Percentiles rank a stretch among this genome's conserved stretches.
Evolutionary conservation across 495 filamentous ascomycete genomes (phyloP).

Genomic region (Staphylotrichum longicolle): DNA sequence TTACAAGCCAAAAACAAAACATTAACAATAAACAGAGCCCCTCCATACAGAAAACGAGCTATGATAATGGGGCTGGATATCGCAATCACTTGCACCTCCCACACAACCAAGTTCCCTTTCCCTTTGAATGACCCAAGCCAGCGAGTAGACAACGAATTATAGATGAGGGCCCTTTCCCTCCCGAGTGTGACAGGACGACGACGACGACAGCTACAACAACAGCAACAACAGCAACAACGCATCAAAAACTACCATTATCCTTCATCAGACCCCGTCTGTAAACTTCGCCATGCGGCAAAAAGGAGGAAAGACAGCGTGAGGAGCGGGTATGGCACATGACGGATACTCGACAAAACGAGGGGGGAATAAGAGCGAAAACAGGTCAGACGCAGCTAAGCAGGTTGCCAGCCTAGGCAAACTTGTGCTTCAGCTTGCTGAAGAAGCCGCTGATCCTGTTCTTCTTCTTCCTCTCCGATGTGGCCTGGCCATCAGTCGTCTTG

Average conservation of each 20-base stretch:
- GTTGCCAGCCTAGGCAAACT: constrained; percentile 40
- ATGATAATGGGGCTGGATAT: constrained; percentile 12
- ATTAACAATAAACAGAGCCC: constrained; percentile 7
- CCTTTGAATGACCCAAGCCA: neutral
- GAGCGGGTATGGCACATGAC: constrained; percentile 11
- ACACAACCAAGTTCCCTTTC: neutral
- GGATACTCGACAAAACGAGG: constrained; percentile 17
- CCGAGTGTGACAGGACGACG: neutral
- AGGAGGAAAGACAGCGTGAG: neutral
- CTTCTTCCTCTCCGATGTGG: constrained; percentile 50
- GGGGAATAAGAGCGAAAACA: neutral
- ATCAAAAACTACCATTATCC: constrained; percentile 9
- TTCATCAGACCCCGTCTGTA: neutral
- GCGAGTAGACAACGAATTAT: neutral
- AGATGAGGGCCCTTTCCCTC: neutral
- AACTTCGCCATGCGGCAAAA: neutral
- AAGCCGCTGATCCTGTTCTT: constrained; percentile 59
- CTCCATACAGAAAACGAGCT: constrained; percentile 2
- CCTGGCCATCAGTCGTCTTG: constrained; percentile 34
- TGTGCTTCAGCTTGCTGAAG: constrained; percentile 59
- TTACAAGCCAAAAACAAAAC: neutral
- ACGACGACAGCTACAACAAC: neutral
- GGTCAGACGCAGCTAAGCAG: constrained; percentile 18
- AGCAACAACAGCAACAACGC: neutral
- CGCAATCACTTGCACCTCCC: constrained; percentile 16